phyloP scores from a whole-genome alignment of 1,284 basidiomycete genomes.

The Ceratobasidium sp. region DNA sequence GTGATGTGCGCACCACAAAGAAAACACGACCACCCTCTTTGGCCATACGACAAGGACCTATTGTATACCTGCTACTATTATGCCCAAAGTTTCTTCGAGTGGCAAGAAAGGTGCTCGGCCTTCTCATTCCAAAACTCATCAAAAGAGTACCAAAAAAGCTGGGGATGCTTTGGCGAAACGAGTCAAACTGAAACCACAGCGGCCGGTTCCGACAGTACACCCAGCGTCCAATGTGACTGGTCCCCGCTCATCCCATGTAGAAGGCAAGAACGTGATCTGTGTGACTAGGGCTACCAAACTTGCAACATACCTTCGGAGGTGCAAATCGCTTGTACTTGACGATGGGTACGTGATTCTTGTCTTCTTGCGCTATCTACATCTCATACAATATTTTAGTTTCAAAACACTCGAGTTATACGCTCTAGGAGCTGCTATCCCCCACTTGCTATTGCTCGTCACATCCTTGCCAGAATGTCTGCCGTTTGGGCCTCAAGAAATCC shows the following conservation, averaged over 20 bases:
- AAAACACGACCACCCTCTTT: constrained; percentile 5
- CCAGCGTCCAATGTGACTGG: constrained; percentile 80
- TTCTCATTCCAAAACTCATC: constrained; percentile 4
- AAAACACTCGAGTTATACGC: constrained; percentile 82
- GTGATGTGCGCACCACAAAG: constrained; percentile 1
- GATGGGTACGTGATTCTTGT: constrained; percentile 71
- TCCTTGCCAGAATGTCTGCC: constrained; percentile 83
- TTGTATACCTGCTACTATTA: constrained; percentile 2
- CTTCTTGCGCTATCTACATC: neutral
- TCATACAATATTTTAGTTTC: constrained; percentile 64
- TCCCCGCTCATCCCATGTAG: constrained; percentile 79
- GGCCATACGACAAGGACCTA: neutral
- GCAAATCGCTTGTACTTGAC: constrained; percentile 79
- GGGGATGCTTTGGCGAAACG: neutral
- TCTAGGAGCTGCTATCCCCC: constrained; percentile 89
- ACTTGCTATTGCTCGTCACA: constrained; percentile 76
- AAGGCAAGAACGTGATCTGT: constrained; percentile 84
- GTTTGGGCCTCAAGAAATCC: constrained; percentile 73
- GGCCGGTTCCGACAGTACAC: constrained; percentile 83
- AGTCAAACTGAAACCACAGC: constrained; percentile 75
- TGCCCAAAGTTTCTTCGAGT: constrained; percentile 17
- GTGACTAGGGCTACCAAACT: constrained; percentile 83
- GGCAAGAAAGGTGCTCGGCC: neutral
- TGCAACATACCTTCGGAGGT: constrained; percentile 81
- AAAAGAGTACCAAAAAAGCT: neutral